Evolutionary conservation across 495 filamentous ascomycete genomes (phyloP).

Genomic region (Sporormia fimetaria): DNA sequence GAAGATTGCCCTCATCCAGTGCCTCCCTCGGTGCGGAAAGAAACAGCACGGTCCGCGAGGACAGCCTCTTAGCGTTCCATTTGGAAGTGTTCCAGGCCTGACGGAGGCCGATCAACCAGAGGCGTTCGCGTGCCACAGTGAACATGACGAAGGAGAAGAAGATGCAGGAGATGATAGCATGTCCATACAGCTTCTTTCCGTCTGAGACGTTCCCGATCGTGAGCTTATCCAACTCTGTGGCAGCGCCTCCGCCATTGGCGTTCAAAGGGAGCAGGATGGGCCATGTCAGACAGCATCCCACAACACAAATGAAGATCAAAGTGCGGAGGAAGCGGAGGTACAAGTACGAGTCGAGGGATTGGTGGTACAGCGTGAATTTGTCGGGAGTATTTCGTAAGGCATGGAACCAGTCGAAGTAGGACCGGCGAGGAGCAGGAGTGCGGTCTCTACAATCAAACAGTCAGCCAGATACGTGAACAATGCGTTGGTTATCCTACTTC

Average conservation of each 20-base stretch:
- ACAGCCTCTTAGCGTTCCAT: conserved; percentile 52
- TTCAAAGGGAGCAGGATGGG: conserved; percentile 81
- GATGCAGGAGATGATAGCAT: conserved; percentile 44
- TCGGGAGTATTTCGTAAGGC: conserved; percentile 52
- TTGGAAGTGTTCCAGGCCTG: conserved; percentile 64
- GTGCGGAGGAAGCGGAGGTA: conserved; percentile 77
- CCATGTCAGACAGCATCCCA: conserved; percentile 72
- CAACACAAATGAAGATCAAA: conserved; percentile 57
- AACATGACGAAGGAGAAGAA: conserved; percentile 56
- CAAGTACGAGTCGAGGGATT: conserved; percentile 71
- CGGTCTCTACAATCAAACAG: conserved; percentile 15
- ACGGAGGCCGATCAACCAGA: conserved; percentile 57
- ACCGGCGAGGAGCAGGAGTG: conserved; percentile 22
- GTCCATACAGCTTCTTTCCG: conserved; percentile 47
- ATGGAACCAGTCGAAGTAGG: conserved; percentile 51
- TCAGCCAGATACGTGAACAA: neutral
- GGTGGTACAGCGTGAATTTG: conserved; percentile 50
- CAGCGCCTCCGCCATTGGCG: conserved; percentile 53
- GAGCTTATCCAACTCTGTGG: conserved; percentile 49
- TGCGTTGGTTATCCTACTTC: conserved; percentile 13
- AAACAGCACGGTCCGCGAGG: conserved; percentile 59
- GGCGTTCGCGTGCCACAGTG: conserved; percentile 52
- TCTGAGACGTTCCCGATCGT: conserved; percentile 56
- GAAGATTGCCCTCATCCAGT: conserved; percentile 24
- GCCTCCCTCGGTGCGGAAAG: conserved; percentile 50